phyloP scores from a whole-genome alignment of 441 rosid genomes.

The Lepidium campestre region DNA sequence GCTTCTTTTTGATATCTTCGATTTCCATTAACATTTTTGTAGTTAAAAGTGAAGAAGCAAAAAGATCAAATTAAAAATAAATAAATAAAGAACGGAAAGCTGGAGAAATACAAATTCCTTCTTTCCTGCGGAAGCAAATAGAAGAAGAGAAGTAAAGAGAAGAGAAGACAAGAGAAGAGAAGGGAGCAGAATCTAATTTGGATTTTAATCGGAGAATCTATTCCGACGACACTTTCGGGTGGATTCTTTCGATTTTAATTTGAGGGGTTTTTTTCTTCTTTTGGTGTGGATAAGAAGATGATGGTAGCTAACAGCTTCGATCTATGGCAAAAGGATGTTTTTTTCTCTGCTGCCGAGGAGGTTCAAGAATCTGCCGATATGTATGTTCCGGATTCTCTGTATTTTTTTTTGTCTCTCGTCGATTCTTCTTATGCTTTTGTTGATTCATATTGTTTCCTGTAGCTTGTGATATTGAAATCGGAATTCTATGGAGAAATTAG shows the following conservation, averaged over 20 bases:
- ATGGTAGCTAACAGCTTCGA: slow-evolving; percentile 76
- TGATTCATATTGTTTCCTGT: neutral
- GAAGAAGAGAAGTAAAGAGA: neutral
- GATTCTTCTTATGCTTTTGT: neutral
- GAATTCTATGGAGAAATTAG: neutral
- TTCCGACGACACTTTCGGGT: neutral
- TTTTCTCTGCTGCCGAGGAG: slow-evolving; percentile 89
- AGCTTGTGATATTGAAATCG: neutral
- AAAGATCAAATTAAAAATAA: neutral
- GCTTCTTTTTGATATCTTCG: neutral
- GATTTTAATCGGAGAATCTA: neutral
- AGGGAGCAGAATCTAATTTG: neutral
- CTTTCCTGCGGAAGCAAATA: slow-evolving; percentile 9
- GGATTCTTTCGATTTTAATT: neutral
- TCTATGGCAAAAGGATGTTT: slow-evolving; percentile 77
- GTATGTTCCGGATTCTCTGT: slow-evolving; percentile 30
- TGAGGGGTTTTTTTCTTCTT: neutral
- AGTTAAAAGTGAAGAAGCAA: neutral
- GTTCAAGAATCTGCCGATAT: slow-evolving; percentile 83
- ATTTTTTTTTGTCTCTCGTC: neutral
- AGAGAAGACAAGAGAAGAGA: slow-evolving; percentile 1
- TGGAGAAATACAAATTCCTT: slow-evolving; percentile 12
- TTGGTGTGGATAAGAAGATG: slow-evolving; percentile 35
- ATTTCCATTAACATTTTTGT: slow-evolving; percentile 11
- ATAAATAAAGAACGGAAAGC: neutral